Evolutionary conservation across 371 early-diverging fungal species (phyloP).

Genomic region (Mycotypha africana): DNA sequence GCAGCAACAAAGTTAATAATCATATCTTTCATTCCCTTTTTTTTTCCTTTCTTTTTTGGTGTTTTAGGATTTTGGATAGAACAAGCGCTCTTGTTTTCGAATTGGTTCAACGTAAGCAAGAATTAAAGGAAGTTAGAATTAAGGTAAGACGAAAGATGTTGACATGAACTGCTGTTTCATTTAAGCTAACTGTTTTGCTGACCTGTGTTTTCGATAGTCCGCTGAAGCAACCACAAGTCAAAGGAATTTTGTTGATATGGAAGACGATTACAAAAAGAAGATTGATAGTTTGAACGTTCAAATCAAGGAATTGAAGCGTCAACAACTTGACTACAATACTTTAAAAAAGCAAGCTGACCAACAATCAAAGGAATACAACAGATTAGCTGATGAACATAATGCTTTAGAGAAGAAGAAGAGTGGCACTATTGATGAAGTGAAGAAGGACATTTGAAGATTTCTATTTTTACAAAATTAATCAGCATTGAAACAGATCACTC

Average conservation of each 20-base stretch:
- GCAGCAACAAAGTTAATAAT: too few relatives aligned
- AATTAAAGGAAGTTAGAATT: constrained; percentile 44
- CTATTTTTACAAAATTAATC: too few relatives aligned
- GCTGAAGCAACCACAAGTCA: constrained; percentile 13
- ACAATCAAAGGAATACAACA: constrained; percentile 64
- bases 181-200: background rate
- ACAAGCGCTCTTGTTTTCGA: constrained; percentile 64
- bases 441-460: constrained; percentile 12
- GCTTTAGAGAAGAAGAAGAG: constrained; percentile 35
- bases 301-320: constrained; percentile 46
- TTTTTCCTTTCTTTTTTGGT: background rate
- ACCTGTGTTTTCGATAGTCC: constrained; percentile 3
- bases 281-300: constrained; percentile 22
- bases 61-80: constrained; percentile 56
- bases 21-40: background rate
- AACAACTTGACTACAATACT: constrained; percentile 58
- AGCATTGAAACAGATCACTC: too few relatives aligned
- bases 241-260: constrained; percentile 20
- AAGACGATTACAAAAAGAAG: constrained; percentile 17
- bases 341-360: constrained; percentile 74
- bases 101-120: constrained; percentile 56
- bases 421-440: constrained; percentile 1
- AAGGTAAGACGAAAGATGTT: constrained; percentile 24
- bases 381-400: constrained; percentile 67
- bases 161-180: background rate